Evolutionary conservation across 306 rosid genomes (phyloP).

Genomic region (Cucumis sativus): DNA sequence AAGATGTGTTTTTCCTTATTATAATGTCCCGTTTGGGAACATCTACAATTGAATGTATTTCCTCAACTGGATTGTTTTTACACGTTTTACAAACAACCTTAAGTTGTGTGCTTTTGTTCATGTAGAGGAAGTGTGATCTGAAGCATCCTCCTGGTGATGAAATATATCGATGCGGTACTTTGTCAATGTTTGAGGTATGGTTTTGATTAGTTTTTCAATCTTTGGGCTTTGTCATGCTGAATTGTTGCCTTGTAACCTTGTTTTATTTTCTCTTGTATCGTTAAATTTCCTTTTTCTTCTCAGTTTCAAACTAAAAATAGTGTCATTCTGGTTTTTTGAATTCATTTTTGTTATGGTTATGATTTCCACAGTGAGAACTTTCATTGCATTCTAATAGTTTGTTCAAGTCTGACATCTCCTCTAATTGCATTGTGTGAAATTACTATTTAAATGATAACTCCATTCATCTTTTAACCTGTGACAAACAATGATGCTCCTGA

Average conservation of each 20-base stretch:
- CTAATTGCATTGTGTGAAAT: neutral
- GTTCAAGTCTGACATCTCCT: neutral
- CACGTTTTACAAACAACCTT: neutral
- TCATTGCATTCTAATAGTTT: neutral
- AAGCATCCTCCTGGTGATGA: conserved; percentile 99
- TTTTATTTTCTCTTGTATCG: neutral
- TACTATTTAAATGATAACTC: neutral
- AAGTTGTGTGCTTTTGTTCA: conserved; percentile 10
- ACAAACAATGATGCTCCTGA: neutral
- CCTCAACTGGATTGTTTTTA: neutral
- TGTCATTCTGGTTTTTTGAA: neutral
- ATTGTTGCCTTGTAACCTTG: neutral
- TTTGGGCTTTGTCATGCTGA: neutral
- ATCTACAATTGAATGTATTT: neutral
- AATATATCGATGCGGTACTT: conserved; percentile 91
- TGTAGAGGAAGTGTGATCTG: conserved; percentile 94
- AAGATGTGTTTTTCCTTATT: neutral
- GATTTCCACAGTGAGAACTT: neutral
- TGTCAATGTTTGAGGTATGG: conserved; percentile 97
- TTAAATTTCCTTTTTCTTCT: neutral
- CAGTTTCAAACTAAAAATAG: neutral
- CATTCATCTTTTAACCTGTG: neutral
- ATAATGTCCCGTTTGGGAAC: neutral
- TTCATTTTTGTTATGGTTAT: too few species aligned
- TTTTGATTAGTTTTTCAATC: neutral